These are phyloP conservation scores for Rosellinia necatrix DNA, from an alignment of 2,329 filamentous ascomycete species.

Conservation along the genomic window DNA sequence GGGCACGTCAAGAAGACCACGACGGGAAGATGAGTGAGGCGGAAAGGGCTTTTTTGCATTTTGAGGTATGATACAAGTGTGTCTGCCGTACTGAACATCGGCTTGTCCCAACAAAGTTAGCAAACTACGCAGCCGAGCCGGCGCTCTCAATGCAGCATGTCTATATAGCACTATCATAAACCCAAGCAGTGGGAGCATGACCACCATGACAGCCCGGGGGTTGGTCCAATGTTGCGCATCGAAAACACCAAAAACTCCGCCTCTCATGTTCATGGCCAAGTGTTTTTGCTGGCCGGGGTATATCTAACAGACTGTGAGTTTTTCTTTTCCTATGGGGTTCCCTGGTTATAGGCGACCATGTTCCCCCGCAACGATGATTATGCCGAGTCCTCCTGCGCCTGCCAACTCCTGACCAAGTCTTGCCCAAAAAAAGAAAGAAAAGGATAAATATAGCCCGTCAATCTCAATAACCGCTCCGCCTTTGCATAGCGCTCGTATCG, in stretches of 20 bases:
- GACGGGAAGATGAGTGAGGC: background rate
- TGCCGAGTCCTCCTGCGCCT: conserved; percentile 16
- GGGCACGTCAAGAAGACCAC: too few species aligned
- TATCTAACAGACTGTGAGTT: conserved; percentile 23
- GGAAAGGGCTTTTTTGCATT: background rate
- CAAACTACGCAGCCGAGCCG: conserved; percentile 8
- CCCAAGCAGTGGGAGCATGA: conserved; percentile 7
- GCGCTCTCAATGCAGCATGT: conserved; percentile 20
- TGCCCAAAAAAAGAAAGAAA: background rate
- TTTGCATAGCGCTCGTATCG: conserved; percentile 40
- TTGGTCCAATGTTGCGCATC: conserved; percentile 3
- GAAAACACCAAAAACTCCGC: conserved; percentile 24
- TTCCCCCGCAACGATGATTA: conserved; percentile 2
- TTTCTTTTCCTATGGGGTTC: background rate
- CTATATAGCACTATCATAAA: conserved; percentile 15
- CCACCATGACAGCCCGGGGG: background rate
- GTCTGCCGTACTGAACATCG: background rate
- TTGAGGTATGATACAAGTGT: background rate
- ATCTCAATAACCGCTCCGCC: conserved; percentile 19
- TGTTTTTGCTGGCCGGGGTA: conserved; percentile 25
- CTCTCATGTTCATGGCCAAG: conserved; percentile 26
- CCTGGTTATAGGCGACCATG: background rate
- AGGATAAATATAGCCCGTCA: too few species aligned
- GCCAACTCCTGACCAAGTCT: conserved; percentile 14
- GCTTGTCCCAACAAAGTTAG: background rate